Base-by-base conservation (phyloP, 805 yeast species). In the Nakazawaea sp. region DNA sequence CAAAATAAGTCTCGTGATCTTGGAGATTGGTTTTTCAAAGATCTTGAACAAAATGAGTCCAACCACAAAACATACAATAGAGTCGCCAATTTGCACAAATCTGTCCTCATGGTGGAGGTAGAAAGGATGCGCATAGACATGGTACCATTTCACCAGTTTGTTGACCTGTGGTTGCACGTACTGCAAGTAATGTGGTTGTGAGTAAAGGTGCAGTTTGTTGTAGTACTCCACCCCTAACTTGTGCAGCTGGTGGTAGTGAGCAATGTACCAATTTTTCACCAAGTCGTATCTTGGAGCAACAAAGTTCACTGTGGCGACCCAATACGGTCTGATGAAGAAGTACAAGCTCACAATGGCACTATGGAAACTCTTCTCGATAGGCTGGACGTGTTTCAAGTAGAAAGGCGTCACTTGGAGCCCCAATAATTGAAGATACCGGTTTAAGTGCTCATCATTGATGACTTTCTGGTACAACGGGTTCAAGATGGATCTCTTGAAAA, bases 11-110 rank as follows among this genome's bases (percentile, higher is more conserved):
- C 26, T 25, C 19, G 33, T n/a, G 12, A 30, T 4, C 4, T 23
- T 12, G 5, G 16, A 15, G 11, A 39, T 16, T 10, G 19, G 24
- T 17, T 39, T 26, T 2, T 30, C 35, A 11, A 39, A 30, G 13
- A 34, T 12, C 11, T 27, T 30, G 26, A 33, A 39, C 16, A 39
- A 20, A 9, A 39, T 6, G n/a, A 39, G 4, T 11, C 38, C 42
- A 21, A 33, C 13, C 8, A 30, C 19, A 13, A 34, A 26, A 30
- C 23, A 30, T n/a, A 27, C 18, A 5, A 29, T 2, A 25, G 6
- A 17, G 12, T 30, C 4, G 6, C 7, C 26, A 18, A 29, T 11
- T 6, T 15, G 13, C 11, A 6, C 15, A 16, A 28, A 13, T 5
- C 5, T 16, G 7, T 23, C 30, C 24, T 32, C 15, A 29, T 38